Conservation (phyloP, 768 basidiomycete species). For the Dacryopinax primogenitus region DNA sequence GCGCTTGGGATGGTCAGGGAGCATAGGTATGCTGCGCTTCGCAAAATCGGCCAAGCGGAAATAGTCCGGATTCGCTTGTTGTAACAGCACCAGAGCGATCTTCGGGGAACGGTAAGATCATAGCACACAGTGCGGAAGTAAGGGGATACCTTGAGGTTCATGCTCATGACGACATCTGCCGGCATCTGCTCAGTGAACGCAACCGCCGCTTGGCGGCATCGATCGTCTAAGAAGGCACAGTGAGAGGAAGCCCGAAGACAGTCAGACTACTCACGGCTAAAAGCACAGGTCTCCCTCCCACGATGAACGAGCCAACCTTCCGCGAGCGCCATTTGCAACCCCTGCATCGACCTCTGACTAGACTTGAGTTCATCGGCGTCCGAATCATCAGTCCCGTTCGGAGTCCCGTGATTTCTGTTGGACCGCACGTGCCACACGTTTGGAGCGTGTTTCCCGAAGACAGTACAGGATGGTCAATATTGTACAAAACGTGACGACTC, state of each 20-base stretch:
- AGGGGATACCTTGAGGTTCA: conserved; percentile 49
- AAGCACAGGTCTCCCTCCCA: conserved; percentile 58
- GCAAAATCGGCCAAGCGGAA: conserved; percentile 61
- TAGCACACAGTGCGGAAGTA: background rate
- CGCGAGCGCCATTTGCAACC: conserved; percentile 49
- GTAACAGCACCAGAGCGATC: conserved; percentile 58
- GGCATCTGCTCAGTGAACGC: conserved; percentile 44
- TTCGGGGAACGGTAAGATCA: background rate
- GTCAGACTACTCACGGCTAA: conserved; percentile 22
- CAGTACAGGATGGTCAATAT: no score
- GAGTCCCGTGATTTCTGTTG: no score
- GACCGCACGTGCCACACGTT: no score
- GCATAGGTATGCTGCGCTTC: conserved; percentile 50
- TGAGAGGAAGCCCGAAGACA: background rate
- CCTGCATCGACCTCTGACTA: conserved; percentile 50
- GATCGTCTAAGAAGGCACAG: conserved; percentile 38
- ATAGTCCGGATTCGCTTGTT: conserved; percentile 46
- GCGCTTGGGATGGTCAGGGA: conserved; percentile 48
- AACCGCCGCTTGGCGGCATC: conserved; percentile 60
- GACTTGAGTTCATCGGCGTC: conserved; percentile 24
- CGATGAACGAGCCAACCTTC: conserved; percentile 66
- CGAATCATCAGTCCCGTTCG: conserved; percentile 30
- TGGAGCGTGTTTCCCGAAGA: no score
- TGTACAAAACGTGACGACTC: no score
- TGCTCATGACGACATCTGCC: conserved; percentile 41